Conservation (phyloP, 2,329 filamentous ascomycete species). For the Lomentospora prolificans region DNA sequence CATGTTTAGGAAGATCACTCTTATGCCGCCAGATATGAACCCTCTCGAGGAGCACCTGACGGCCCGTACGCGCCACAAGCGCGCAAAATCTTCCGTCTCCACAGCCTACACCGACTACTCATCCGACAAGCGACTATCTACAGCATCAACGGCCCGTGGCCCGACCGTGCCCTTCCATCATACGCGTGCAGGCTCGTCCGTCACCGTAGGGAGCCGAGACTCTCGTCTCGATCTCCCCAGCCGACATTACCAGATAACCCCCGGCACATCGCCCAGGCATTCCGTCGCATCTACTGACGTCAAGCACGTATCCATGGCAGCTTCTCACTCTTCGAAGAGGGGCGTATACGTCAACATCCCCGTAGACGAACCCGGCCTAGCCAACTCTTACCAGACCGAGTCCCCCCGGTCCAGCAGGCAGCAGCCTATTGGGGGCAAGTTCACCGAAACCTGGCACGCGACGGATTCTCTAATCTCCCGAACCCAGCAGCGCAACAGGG, state of each 20-base stretch:
- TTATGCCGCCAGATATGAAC: conserved; percentile 88
- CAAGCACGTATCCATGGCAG: conserved; percentile 34
- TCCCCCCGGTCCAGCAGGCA: conserved; percentile 1
- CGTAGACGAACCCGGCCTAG: conserved; percentile 24
- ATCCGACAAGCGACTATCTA: conserved; percentile 52
- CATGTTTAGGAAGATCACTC: conserved; percentile 72
- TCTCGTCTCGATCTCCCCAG: conserved; percentile 46
- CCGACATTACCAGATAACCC: conserved; percentile 42
- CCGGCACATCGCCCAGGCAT: conserved; percentile 31
- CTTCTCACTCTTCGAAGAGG: conserved; percentile 21
- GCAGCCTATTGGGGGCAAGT: conserved; percentile 32
- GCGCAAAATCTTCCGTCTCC: conserved; percentile 53
- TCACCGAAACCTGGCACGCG: conserved; percentile 46
- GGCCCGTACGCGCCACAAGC: conserved; percentile 61
- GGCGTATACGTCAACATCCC: conserved; percentile 42
- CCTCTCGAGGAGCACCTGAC: conserved; percentile 81
- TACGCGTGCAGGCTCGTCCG: conserved; percentile 56
- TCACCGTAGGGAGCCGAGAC: conserved; percentile 42
- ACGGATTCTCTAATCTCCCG: conserved; percentile 43
- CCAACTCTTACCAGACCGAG: neutral
- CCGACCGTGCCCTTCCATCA: conserved; percentile 68
- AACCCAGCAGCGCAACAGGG: conserved; percentile 42
- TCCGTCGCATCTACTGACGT: conserved; percentile 25
- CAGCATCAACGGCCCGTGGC: conserved; percentile 33
- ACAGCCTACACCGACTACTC: conserved; percentile 23